These are phyloP conservation scores for Solanum hybrid DNA, from an alignment of 305 asterid genomes.

Conservation along the genomic window DNA sequence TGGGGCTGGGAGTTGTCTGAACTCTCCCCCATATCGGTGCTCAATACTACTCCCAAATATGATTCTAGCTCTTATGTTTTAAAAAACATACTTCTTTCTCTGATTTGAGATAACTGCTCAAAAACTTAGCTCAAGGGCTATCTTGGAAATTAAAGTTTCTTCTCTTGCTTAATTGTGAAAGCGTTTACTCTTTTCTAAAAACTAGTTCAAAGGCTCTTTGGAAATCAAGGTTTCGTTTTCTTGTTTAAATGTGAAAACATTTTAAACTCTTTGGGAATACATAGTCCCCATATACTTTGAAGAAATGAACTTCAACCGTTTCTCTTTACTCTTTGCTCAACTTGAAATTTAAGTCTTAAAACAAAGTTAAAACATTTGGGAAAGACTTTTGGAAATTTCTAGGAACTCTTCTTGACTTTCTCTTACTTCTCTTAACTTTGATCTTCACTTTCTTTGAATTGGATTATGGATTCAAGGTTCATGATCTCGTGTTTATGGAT, in stretches of 20 bases:
- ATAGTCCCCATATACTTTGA: not conserved
- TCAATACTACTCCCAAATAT: not conserved
- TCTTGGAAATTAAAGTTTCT: not conserved
- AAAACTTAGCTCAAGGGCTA: not conserved
- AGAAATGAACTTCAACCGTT: not conserved
- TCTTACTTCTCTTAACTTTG: not conserved
- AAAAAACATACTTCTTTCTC: too few relatives aligned
- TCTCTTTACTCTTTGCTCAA: too few relatives aligned
- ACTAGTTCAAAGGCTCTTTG: not conserved
- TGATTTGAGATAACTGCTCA: not conserved
- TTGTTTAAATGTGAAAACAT: not conserved
- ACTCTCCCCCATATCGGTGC: not conserved
- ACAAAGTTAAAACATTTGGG: not conserved
- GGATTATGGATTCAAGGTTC: not conserved
- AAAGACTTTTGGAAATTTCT: not conserved
- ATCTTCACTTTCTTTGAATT: not conserved
- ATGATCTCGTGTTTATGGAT: not conserved
- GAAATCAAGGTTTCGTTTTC: not conserved
- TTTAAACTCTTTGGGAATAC: not conserved
- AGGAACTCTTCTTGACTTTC: not conserved
- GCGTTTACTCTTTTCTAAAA: not conserved
- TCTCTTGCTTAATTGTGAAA: not conserved
- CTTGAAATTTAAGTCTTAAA: not conserved
- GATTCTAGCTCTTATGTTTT: not conserved
- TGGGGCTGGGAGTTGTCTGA: not conserved